Evolutionary conservation across 2,329 filamentous ascomycete genomes (phyloP).

Genomic region (Stagonosporopsis tanaceti): DNA sequence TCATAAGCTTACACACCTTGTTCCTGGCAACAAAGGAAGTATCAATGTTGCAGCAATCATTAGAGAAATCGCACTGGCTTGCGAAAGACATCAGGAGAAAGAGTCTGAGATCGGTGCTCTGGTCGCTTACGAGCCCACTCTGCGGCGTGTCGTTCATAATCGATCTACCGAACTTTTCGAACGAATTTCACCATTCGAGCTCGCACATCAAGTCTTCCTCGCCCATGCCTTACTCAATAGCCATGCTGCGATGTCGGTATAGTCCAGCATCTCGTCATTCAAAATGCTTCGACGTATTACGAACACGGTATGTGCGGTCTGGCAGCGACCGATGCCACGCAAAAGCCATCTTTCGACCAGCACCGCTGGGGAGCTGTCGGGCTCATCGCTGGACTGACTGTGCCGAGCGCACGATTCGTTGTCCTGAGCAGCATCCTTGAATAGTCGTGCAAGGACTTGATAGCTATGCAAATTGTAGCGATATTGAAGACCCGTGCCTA

Average conservation of each 20-base stretch:
- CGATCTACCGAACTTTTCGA: slow-evolving; percentile 5
- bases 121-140: slow-evolving; percentile 7
- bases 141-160: background rate
- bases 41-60: background rate
- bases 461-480: too few species aligned
- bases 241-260: background rate
- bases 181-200: background rate
- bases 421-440: background rate
- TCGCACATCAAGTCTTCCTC: background rate
- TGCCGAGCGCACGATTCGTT: background rate
- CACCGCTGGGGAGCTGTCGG: background rate
- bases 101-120: background rate
- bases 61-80: background rate
- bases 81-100: background rate
- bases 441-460: too few species aligned
- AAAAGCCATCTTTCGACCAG: background rate
- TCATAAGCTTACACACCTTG: background rate
- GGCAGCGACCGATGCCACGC: background rate
- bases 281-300: background rate
- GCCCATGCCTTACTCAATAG: background rate
- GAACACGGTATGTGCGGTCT: background rate
- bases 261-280: background rate
- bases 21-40: background rate
- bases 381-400: background rate
- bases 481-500: background rate